Base-by-base conservation (phyloP, 306 rosid genomes). In the Fagus crenata region DNA sequence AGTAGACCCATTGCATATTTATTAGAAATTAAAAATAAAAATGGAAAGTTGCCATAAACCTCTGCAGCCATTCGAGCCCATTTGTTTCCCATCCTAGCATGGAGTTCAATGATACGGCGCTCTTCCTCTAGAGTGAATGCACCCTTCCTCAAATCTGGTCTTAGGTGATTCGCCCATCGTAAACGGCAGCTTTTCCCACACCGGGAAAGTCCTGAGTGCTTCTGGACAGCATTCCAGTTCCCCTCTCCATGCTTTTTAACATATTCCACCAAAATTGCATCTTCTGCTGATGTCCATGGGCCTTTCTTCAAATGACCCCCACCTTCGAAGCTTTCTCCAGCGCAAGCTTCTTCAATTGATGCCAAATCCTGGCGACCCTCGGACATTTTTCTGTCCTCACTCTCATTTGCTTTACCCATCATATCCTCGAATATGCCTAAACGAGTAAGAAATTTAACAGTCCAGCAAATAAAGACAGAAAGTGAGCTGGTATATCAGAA, bases 111-210 rank as follows among this genome's bases (percentile, higher is more conserved):
- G 35, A 91, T 82, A 53, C 53, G 18, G 0, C 1, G 35, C 76
- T 86, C 86, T 83, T 93, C 97, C 40, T 90, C 87, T 0, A 46
- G 0, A 11, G 84, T 82, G 60, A 93, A 84, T 22, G 86, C 74
- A 53, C 96, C 91, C 81, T 86, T 89, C 74, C 77, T 90, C 72
- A 93, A 77, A 70, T 84, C 84, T 40, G 96, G 93, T 79, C 86
- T 81, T 14, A 93, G 59, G 75, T 93, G 96, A 78, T 91, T 91
- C 2, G 85, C 84, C 98, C 98, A 93, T 39, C 97, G 85, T 61
- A 89, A 53, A 12, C 96, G 88, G 67, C 98, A 93, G 81, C 98
- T 89, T 80, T 91, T 91, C 3, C 95, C 97, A 77, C 89, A 85
- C 12, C 98, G 92, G n/a, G 73, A 81, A 49, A 93, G 86, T 49